These are phyloP conservation scores for Rhodosorus marinus DNA, from an alignment of 23 red algal species.

Conservation along the genomic window DNA sequence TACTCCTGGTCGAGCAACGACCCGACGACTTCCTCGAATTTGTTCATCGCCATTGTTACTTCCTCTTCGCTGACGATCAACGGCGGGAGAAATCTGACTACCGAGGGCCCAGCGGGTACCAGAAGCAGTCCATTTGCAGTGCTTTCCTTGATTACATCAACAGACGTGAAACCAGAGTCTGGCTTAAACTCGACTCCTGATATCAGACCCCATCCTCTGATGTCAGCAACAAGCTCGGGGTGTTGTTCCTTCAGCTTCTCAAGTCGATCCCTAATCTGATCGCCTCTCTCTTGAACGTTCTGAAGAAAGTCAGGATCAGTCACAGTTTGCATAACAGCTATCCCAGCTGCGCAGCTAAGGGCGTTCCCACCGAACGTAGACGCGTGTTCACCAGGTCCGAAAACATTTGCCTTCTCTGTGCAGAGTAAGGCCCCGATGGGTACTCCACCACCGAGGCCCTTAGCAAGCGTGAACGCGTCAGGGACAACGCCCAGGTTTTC, in stretches of 20 bases:
- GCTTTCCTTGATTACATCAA: conserved; percentile 27
- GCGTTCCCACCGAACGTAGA: conserved; percentile 95
- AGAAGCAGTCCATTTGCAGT: conserved; percentile 39
- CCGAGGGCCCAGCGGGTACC: conserved; percentile 58
- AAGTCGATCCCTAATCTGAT: conserved; percentile 22
- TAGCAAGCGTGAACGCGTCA: conserved; percentile 71
- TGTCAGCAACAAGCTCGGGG: conserved; percentile 17
- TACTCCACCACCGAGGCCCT: conserved; percentile 83
- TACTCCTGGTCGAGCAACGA: not conserved
- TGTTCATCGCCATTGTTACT: conserved; percentile 20
- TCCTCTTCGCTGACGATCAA: conserved; percentile 42
- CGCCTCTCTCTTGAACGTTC: conserved; percentile 56
- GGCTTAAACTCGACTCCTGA: conserved; percentile 34
- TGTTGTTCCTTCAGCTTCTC: conserved; percentile 12
- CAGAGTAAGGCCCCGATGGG: conserved; percentile 94
- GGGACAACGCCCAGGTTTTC: conserved; percentile 59
- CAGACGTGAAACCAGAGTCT: conserved; percentile 2
- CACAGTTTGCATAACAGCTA: conserved; percentile 40
- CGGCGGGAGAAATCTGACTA: conserved; percentile 74
- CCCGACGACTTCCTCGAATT: conserved; percentile 13
- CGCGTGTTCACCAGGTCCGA: conserved; percentile 80
- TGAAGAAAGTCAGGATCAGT: conserved; percentile 25
- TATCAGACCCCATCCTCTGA: conserved; percentile 62
- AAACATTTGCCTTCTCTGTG: conserved; percentile 34
- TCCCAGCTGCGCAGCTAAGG: conserved; percentile 36